Base-by-base conservation (phyloP, 768 basidiomycete genomes). In the Panaeolus papilionaceus region DNA sequence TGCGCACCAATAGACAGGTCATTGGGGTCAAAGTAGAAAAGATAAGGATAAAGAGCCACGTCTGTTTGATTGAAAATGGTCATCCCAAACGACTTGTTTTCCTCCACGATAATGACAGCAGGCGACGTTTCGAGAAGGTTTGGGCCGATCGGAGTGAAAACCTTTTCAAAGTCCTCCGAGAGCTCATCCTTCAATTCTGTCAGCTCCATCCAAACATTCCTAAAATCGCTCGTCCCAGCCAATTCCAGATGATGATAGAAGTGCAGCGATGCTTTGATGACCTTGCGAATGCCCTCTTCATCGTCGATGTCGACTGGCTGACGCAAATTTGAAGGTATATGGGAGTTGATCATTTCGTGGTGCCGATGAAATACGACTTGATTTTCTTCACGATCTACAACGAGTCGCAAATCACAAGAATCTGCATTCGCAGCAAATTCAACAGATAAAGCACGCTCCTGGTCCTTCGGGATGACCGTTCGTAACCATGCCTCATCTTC, bases 21-120 rank as follows among this genome's bases (percentile, higher is more conserved):
- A n/a, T 73, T 76, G 8, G 80, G 79, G 58, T 84, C 82, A 63
- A 84, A 85, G 65, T 81, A 79, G 69, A 83, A 82, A 4, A 82
- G 73, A 38, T 80, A 80, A 23, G 81, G 72, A 62, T 82, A 84
- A 7, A 84, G 66, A 7, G 75, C 71, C n/a, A 71, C 28, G 49
- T 74, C 71, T 0, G 79, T 77, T 0, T 75, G 66, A 67, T 84
- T 83, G 65, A 71, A 72, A 38, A 83, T 72, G 7, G 74, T 75
- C 64, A 84, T 73, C 14, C 82, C 82, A 14, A 82, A 75, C 2
- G 68, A 44, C 4, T 67, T 75, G 0, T 67, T 7, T 26, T 75
- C 73, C 20, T 79, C 72, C 9, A 79, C 71, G 1, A 72, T 58
- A 10, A 81, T 45, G 3, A 64, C 68, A 9, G 77, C 72, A 3